These are phyloP conservation scores for Rhynchospora tenuis DNA, from an alignment of 176 grass and related monocot genomes.

Conservation along the genomic window DNA sequence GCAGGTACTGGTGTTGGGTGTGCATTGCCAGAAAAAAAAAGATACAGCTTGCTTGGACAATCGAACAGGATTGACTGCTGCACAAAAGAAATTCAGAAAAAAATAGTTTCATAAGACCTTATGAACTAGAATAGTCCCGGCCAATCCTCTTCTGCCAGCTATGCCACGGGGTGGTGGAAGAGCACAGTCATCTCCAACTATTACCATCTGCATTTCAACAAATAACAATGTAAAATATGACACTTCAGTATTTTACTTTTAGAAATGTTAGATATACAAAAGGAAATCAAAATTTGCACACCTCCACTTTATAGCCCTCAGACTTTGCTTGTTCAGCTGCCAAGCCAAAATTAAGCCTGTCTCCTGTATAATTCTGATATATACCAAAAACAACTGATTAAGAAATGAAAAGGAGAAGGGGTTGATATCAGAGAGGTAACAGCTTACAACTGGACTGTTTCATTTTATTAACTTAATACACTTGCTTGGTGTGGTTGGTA, in stretches of 20 bases:
- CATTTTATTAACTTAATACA: constrained; percentile 4
- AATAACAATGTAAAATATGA: constrained; percentile 23
- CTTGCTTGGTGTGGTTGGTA: not conserved
- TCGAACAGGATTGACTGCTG: not conserved
- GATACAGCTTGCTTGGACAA: not conserved
- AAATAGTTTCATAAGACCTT: constrained; percentile 44
- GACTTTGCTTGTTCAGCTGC: constrained; percentile 99
- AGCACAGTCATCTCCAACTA: constrained; percentile 99
- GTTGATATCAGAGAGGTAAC: not conserved
- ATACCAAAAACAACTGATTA: constrained; percentile 26
- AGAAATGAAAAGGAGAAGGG: not conserved
- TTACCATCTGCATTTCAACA: constrained; percentile 71
- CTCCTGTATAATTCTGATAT: constrained; percentile 98
- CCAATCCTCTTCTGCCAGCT: constrained; percentile 96
- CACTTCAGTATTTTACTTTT: not conserved
- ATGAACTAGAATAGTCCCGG: constrained; percentile 86
- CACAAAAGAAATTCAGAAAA: not conserved
- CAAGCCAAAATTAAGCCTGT: constrained; percentile 99
- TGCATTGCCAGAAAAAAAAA: not conserved
- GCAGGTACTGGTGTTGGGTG: not conserved
- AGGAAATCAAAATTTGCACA: constrained; percentile 25
- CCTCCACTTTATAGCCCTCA: constrained; percentile 98
- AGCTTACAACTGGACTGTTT: not conserved
- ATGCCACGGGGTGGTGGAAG: constrained; percentile 91
- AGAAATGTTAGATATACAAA: not conserved